Conservation (phyloP, 805 yeast species). For the Kuraishia borneana region DNA sequence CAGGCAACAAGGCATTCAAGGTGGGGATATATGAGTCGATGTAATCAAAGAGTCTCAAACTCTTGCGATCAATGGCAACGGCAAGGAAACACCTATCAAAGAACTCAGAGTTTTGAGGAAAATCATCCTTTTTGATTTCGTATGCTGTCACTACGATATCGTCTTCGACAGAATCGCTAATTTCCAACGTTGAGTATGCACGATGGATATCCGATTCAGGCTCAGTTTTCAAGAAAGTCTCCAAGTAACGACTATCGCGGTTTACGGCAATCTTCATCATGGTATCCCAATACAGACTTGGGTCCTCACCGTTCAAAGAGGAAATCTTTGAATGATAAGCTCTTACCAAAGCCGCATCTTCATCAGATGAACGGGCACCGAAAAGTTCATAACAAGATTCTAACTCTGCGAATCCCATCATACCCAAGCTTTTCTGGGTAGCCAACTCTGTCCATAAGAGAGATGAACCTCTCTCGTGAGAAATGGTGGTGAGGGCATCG, state of each 20-base stretch:
- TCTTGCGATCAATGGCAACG: slow-evolving; percentile 46
- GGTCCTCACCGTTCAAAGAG: not conserved
- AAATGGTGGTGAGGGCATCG: slow-evolving; percentile 43
- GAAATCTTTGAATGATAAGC: slow-evolving; percentile 7
- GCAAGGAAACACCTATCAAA: slow-evolving; percentile 49
- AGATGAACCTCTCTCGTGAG: slow-evolving; percentile 35
- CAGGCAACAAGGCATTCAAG: slow-evolving; percentile 3
- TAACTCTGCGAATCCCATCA: slow-evolving; percentile 36
- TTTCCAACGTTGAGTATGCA: slow-evolving; percentile 42
- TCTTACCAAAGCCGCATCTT: slow-evolving; percentile 13
- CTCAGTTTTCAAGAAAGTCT: slow-evolving; percentile 31
- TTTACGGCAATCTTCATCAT: slow-evolving; percentile 24
- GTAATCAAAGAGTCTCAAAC: slow-evolving; percentile 45
- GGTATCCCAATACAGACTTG: slow-evolving; percentile 13
- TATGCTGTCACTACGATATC: slow-evolving; percentile 71
- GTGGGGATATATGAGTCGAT: slow-evolving; percentile 33
- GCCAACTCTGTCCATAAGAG: slow-evolving; percentile 31
- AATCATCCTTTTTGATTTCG: slow-evolving; percentile 49
- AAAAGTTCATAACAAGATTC: slow-evolving; percentile 14
- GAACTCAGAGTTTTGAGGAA: slow-evolving; percentile 25
- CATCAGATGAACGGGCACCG: slow-evolving; percentile 17
- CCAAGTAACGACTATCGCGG: slow-evolving; percentile 23
- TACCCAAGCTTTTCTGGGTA: slow-evolving; percentile 38
- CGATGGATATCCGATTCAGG: slow-evolving; percentile 30
- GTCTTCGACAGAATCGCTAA: slow-evolving; percentile 44